Conservation (phyloP, 75 land plant genomes). For the Chamaecyparis obtusa region DNA sequence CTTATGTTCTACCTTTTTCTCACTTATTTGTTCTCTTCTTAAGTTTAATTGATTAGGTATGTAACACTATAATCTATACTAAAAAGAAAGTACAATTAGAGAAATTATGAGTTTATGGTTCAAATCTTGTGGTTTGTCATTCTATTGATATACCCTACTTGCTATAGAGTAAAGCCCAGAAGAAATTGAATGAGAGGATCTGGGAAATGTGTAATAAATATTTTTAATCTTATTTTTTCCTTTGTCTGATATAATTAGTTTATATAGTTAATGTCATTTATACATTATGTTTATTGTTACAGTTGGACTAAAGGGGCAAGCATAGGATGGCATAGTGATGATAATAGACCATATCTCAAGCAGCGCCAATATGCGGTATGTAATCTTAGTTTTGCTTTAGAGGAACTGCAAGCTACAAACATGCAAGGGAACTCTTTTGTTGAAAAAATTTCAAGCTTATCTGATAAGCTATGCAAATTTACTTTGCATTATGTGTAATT, state of each 20-base stretch:
- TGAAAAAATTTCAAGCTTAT: background rate
- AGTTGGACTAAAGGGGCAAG: slow-evolving; percentile 83
- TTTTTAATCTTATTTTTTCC: background rate
- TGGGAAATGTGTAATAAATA: background rate
- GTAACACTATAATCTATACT: background rate
- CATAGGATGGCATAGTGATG: slow-evolving; percentile 95
- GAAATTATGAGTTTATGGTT: background rate
- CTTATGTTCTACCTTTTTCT: background rate
- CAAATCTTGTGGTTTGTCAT: background rate
- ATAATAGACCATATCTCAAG: slow-evolving; percentile 75
- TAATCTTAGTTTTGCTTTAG: background rate
- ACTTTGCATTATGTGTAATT: background rate
- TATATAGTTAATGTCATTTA: background rate
- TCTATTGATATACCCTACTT: background rate
- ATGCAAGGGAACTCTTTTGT: background rate
- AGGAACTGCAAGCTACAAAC: background rate
- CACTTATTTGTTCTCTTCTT: background rate
- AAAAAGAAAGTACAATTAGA: background rate
- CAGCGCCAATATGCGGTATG: slow-evolving; percentile 80
- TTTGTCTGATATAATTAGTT: background rate
- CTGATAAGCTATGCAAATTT: background rate
- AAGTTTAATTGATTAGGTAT: background rate
- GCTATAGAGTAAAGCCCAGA: background rate
- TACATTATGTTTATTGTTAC: slow-evolving; percentile 2
- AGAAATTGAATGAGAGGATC: background rate